Percentiles rank a stretch among this genome's conserved stretches.
phyloP scores from a whole-genome alignment of 768 basidiomycete genomes.

The Naematelia aurantialba region DNA sequence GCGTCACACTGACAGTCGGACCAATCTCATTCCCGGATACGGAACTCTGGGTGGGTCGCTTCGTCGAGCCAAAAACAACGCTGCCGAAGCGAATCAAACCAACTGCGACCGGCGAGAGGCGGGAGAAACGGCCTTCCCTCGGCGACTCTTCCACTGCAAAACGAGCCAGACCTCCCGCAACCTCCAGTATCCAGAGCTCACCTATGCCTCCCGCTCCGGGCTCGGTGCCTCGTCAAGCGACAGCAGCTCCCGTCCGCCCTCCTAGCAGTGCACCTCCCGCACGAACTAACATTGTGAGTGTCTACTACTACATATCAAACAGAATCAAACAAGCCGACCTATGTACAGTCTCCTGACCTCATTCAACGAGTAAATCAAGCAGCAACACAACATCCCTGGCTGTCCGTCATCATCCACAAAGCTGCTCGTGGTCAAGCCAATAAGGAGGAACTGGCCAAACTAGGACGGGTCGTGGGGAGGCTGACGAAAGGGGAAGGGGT shows the following conservation, averaged over 20 bases:
- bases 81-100: slow-evolving; percentile 16
- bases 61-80: slow-evolving; percentile 31
- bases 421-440: slow-evolving; percentile 35
- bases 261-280: neutral
- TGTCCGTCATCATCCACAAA: slow-evolving; percentile 43
- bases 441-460: slow-evolving; percentile 37
- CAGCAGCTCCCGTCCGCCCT: neutral
- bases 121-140: neutral
- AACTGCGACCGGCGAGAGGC: slow-evolving; percentile 12
- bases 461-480: slow-evolving; percentile 32
- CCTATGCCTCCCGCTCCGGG: neutral
- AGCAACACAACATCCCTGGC: slow-evolving; percentile 35
- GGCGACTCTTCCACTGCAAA: neutral
- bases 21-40: slow-evolving; percentile 39
- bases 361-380: slow-evolving; percentile 42
- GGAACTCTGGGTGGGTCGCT: slow-evolving; percentile 44
- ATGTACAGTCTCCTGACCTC: slow-evolving; percentile 16
- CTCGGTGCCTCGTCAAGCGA: neutral
- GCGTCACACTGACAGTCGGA: slow-evolving; percentile 35
- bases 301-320: no score
- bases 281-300: slow-evolving; percentile 6
- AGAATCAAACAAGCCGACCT: neutral
- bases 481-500: slow-evolving; percentile 33
- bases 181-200: neutral
- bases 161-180: neutral